Percentiles rank a stretch among this genome's conserved stretches.
These are phyloP conservation scores for Lepiota venenata DNA, from an alignment of 768 basidiomycete genomes.

Conservation along the genomic window DNA sequence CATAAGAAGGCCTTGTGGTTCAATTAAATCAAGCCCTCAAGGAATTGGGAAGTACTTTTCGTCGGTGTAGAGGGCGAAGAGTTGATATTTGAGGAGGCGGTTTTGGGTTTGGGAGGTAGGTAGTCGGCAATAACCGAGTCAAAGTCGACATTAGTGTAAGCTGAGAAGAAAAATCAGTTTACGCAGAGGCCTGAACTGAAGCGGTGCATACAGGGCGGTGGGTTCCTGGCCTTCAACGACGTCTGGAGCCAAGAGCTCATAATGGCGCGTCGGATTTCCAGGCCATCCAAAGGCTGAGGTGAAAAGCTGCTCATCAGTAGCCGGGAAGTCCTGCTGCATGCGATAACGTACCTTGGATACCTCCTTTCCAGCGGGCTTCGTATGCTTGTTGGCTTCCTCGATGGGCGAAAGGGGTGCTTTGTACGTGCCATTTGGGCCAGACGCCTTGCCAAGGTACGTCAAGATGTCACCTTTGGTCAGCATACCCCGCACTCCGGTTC, in stretches of 20 bases:
- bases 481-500: slow-evolving; percentile 90
- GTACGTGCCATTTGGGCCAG: slow-evolving; percentile 72
- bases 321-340: neutral
- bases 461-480: slow-evolving; percentile 96
- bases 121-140: slow-evolving; percentile 78
- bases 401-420: slow-evolving; percentile 40
- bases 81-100: slow-evolving; percentile 12
- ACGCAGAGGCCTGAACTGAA: neutral
- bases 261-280: slow-evolving; percentile 62
- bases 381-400: slow-evolving; percentile 30
- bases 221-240: slow-evolving; percentile 46
- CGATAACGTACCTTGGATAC: slow-evolving; percentile 32
- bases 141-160: slow-evolving; percentile 48
- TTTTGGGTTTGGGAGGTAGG: slow-evolving; percentile 35
- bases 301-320: neutral
- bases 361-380: slow-evolving; percentile 27
- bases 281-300: slow-evolving; percentile 52
- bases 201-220: slow-evolving; percentile 34
- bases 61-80: slow-evolving; percentile 19
- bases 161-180: slow-evolving; percentile 24
- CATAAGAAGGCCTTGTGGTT: neutral
- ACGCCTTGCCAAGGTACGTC: slow-evolving; percentile 79
- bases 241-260: slow-evolving; percentile 56
- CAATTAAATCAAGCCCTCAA: slow-evolving; percentile 34
- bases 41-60: slow-evolving; percentile 28